Evolutionary conservation across 192 early-diverging fungal species (phyloP).

Genomic region (Coemansia sp.): DNA sequence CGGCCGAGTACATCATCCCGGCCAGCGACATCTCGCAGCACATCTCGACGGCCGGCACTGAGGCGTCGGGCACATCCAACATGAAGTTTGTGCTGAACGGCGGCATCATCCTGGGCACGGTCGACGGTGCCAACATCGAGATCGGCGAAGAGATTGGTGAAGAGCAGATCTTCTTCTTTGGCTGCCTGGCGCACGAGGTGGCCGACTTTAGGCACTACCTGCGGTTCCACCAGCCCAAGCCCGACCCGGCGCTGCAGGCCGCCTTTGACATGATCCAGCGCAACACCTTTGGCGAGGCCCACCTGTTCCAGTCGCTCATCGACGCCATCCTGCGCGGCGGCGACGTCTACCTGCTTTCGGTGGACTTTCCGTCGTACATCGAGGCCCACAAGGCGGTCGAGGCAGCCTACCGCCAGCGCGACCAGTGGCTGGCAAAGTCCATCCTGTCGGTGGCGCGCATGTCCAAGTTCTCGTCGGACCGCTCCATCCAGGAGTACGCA

Average conservation of each 20-base stretch:
- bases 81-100: conserved; percentile 99
- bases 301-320: conserved; percentile 71
- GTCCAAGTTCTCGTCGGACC: conserved; percentile 90
- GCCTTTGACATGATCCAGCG: conserved; percentile 77
- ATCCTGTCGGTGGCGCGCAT: conserved; percentile 87
- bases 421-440: conserved; percentile 82
- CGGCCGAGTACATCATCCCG: conserved; percentile 93
- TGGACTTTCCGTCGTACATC: conserved; percentile 79
- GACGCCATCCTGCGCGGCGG: conserved; percentile 74
- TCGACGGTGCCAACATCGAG: conserved; percentile 99
- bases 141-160: conserved; percentile 94
- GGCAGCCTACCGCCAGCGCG: conserved; percentile 74
- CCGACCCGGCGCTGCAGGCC: conserved; percentile 71
- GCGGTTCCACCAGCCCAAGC: conserved; percentile 69
- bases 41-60: conserved; percentile 98
- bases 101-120: conserved; percentile 94
- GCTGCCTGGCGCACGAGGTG: conserved; percentile 82
- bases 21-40: conserved; percentile 99
- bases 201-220: conserved; percentile 92
- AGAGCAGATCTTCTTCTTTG: conserved; percentile 99
- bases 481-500: conserved; percentile 89
- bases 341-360: conserved; percentile 63
- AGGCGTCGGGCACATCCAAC: conserved; percentile 98
- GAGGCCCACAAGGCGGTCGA: conserved; percentile 76
- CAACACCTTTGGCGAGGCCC: conserved; percentile 76